Percentiles rank a stretch among this genome's conserved stretches.
Evolutionary conservation across 148 eudicot species (phyloP).

Genomic region (Rhododendron mucronatum): DNA sequence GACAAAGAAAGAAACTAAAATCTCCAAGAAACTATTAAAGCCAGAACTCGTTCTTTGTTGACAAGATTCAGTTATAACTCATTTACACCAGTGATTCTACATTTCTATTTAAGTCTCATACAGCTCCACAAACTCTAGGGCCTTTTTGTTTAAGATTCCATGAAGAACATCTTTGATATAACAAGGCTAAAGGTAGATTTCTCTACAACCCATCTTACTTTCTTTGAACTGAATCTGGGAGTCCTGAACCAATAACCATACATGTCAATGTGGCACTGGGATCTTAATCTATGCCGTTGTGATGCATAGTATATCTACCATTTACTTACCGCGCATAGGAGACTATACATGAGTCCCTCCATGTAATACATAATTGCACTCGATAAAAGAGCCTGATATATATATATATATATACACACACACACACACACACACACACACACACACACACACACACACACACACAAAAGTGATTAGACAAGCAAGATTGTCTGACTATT

Average conservation of each 20-base stretch:
- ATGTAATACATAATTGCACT: not conserved
- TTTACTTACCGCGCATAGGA: not conserved
- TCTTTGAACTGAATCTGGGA: not conserved
- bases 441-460: too few species aligned
- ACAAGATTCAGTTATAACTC: not conserved
- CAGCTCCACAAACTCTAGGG: not conserved
- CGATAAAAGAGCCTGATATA: not conserved
- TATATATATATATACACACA: too few species aligned
- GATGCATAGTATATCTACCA: not conserved
- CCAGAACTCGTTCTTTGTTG: not conserved
- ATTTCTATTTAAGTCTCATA: not conserved
- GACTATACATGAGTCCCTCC: not conserved
- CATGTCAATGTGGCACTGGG: not conserved
- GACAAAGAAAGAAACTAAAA: not conserved
- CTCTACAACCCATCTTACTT: not conserved
- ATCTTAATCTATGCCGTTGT: not conserved
- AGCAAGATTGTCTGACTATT: not conserved
- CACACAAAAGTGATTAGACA: not conserved
- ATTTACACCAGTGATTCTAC: not conserved
- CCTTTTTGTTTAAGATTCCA: not conserved
- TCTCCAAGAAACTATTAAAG: not conserved
- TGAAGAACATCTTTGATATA: not conserved
- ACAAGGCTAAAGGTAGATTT: not conserved
- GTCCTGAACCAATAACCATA: not conserved
- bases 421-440: too few species aligned